Evolutionary conservation across 306 rosid species (phyloP), one percentile per base, ranked within the genome.

Genomic region (Abrus pulchellus): DNA sequence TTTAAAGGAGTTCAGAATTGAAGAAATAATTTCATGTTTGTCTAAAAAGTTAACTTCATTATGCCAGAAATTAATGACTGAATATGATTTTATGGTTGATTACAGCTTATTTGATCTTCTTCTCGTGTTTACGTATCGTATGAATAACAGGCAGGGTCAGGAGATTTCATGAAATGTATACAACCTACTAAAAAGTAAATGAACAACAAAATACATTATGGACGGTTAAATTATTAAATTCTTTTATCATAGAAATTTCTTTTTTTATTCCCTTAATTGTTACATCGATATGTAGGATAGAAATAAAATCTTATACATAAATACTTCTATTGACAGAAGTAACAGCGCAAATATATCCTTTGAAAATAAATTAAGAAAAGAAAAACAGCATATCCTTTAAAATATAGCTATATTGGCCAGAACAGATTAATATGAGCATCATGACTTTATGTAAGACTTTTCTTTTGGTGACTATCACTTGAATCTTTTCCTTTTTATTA

Each of bases 361-460:
- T 54, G 5, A 1, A 43, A 68, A 44, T 14, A 9, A 68, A 11
- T 47, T 45, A 27, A 10, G 55, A 28, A 28, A 12, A 49, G 0
- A 12, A 13, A 12, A 27, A 27, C 30, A 2, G 14, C 29, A 68
- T 9, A 47, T 20, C 20, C 20, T 20, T 20, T 20, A 20, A 20
- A 45, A 27, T 14, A 68, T 45, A 10, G 40, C 27, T 45, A 28
- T 4, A 67, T 44, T 20, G 55, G 6, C 6, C 28, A 68, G 28
- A 68, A 66, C 14, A 43, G 28, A 44, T 65, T 65, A 67, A 28
- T 27, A 68, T 45, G 74, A 10, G 40, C 54, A 45, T 28, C 14
- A 27, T 45, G 40, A n/a, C 56, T 64, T 32, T n/a, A 38, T n/a
- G 7, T 0, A 13, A 38, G 67, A 61, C 27, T 14, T 14, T 7